Conservation (phyloP, 108 stramenopile species). For the Chaetoceros muelleri region DNA sequence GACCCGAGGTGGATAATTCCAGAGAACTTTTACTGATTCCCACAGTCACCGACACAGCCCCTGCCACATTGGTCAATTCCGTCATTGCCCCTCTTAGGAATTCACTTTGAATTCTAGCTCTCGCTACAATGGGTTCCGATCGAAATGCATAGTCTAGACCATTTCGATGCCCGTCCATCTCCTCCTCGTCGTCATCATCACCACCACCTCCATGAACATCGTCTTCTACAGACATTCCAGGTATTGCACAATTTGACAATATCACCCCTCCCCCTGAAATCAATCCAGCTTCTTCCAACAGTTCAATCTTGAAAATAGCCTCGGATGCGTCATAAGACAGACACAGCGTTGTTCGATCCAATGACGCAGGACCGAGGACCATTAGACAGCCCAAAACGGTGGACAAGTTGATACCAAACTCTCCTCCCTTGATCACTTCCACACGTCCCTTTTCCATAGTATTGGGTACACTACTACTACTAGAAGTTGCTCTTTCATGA, state of each 20-base stretch:
- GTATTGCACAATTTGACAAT: constrained; percentile 28
- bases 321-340: constrained; percentile 41
- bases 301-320: constrained; percentile 49
- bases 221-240: constrained; percentile 25
- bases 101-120: constrained; percentile 41
- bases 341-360: constrained; percentile 34
- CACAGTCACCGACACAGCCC: constrained; percentile 32
- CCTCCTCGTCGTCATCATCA: constrained; percentile 17
- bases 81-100: constrained; percentile 26
- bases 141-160: constrained; percentile 48
- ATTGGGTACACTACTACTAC: background rate
- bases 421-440: constrained; percentile 15
- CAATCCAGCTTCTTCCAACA: constrained; percentile 18
- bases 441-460: background rate
- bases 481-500: constrained; percentile 5
- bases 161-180: constrained; percentile 1
- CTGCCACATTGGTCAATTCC: constrained; percentile 38
- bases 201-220: too few relatives aligned
- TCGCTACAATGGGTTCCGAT: constrained; percentile 32
- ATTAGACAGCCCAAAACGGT: constrained; percentile 52
- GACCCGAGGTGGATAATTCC: constrained; percentile 42
- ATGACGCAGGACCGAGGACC: constrained; percentile 29
- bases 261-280: constrained; percentile 13
- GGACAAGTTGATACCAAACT: constrained; percentile 54
- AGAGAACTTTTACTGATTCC: constrained; percentile 23